Evolutionary conservation across 1,284 basidiomycete species (phyloP).

Genomic region (Pseudozyma pruni): DNA sequence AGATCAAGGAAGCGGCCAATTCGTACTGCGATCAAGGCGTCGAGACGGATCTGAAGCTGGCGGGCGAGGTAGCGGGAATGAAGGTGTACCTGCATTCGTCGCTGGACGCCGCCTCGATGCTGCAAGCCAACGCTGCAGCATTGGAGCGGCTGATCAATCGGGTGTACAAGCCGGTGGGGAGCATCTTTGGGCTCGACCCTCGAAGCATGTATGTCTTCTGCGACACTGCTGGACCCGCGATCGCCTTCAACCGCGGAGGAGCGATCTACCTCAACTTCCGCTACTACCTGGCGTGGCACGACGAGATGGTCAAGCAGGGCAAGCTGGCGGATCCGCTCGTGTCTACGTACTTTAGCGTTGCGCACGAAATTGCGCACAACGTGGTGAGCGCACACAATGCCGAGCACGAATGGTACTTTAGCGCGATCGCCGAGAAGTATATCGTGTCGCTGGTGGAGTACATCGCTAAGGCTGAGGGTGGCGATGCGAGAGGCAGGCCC

Average conservation of each 20-base stretch:
- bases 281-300: constrained; percentile 88
- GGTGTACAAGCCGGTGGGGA: constrained; percentile 65
- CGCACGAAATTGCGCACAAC: constrained; percentile 86
- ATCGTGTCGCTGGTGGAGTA: constrained; percentile 67
- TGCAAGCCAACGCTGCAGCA: constrained; percentile 60
- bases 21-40: constrained; percentile 69
- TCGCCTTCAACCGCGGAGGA: constrained; percentile 92
- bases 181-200: constrained; percentile 69
- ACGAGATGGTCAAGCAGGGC: constrained; percentile 75
- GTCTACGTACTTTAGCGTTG: constrained; percentile 88
- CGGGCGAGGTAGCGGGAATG: constrained; percentile 67
- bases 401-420: constrained; percentile 90
- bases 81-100: constrained; percentile 68
- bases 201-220: constrained; percentile 86
- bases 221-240: constrained; percentile 81
- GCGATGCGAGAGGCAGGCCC: no score
- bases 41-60: constrained; percentile 67
- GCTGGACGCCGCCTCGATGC: constrained; percentile 53
- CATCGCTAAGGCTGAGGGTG: constrained; percentile 36
- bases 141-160: constrained; percentile 64
- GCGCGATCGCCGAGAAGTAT: constrained; percentile 82
- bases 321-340: constrained; percentile 78
- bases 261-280: constrained; percentile 87
- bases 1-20: constrained; percentile 68
- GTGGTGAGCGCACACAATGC: constrained; percentile 76